phyloP scores from a whole-genome alignment of 306 rosid species.

The Rosa rugosa region DNA sequence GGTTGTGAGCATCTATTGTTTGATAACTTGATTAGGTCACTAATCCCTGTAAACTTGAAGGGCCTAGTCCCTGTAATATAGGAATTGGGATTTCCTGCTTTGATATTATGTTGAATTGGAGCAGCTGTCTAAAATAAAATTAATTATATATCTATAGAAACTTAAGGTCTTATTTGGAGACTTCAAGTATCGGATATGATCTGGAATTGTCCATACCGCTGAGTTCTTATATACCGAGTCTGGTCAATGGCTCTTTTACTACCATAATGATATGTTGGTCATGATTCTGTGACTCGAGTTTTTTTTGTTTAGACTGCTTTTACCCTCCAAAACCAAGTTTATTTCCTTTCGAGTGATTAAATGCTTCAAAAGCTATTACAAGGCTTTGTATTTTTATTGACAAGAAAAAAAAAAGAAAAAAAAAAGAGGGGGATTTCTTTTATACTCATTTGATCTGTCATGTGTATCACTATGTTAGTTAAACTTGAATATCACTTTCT shows the following conservation, averaged over 20 bases:
- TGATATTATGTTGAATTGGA: not conserved
- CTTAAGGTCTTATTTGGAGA: not conserved
- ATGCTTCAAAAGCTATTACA: not conserved
- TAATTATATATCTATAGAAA: not conserved
- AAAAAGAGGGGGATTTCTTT: not conserved
- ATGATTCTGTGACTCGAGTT: not conserved
- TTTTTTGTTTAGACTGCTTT: not conserved
- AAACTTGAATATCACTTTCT: not conserved
- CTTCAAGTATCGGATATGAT: not conserved
- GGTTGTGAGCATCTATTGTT: not conserved
- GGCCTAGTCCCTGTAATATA: not conserved
- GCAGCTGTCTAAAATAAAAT: not conserved
- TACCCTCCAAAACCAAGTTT: not conserved
- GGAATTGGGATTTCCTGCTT: not conserved
- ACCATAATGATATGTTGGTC: not conserved
- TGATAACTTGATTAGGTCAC: not conserved
- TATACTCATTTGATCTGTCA: not conserved
- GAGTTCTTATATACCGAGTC: not conserved
- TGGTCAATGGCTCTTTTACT: not conserved
- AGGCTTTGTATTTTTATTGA: not conserved
- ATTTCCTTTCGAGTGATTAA: not conserved
- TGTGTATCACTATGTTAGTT: not conserved
- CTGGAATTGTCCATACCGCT: not conserved
- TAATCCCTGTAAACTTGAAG: not conserved
- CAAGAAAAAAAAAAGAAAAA: not conserved